phyloP scores from a whole-genome alignment of 2,329 filamentous ascomycete genomes.

The Paraconiothyrium brasiliense region DNA sequence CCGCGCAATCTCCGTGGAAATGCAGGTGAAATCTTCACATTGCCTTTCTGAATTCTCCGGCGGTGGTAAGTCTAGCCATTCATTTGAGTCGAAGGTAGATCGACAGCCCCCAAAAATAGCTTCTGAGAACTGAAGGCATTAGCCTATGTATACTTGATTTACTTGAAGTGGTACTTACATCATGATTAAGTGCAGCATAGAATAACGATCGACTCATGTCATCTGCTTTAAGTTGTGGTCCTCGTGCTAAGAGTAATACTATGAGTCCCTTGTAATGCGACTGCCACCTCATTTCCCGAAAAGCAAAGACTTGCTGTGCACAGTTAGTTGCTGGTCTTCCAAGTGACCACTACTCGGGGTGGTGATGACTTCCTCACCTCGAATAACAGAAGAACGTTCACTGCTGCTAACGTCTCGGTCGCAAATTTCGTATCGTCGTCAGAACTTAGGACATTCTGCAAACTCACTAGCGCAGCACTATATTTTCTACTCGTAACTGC shows the following conservation, averaged over 20 bases:
- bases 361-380: conserved; percentile 12
- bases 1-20: conserved; percentile 15
- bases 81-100: conserved; percentile 16
- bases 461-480: conserved; percentile 13
- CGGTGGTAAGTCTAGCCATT: conserved; percentile 17
- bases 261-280: conserved; percentile 16
- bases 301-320: conserved; percentile 5
- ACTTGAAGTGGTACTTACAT: conserved; percentile 9
- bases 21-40: conserved; percentile 1
- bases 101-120: conserved; percentile 9
- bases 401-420: conserved; percentile 18
- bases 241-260: conserved; percentile 15
- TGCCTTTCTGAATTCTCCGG: conserved; percentile 10
- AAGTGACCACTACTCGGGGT: neutral
- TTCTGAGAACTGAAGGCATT: conserved; percentile 13
- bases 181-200: conserved; percentile 15
- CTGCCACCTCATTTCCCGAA: conserved; percentile 16
- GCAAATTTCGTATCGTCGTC: conserved; percentile 8
- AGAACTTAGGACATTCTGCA: conserved; percentile 9
- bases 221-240: conserved; percentile 14
- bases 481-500: conserved; percentile 7
- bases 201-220: conserved; percentile 21
- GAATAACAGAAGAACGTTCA: conserved; percentile 18
- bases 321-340: neutral
- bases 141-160: neutral